Conservation (phyloP, 805 yeast species). For the Danielia oregonensis region DNA sequence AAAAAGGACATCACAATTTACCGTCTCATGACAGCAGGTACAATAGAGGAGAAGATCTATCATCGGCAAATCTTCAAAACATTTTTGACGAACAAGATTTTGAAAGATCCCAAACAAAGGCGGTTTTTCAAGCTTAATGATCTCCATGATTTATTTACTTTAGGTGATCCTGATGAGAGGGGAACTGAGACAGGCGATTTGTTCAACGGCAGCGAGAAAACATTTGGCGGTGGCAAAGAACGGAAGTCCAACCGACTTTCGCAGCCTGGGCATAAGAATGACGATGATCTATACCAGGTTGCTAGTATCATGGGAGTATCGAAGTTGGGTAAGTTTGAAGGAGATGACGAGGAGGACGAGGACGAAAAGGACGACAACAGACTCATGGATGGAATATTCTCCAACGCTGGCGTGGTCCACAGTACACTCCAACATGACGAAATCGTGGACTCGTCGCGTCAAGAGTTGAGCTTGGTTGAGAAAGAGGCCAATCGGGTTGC, state of each 20-base stretch:
- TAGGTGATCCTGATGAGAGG: constrained; percentile 68
- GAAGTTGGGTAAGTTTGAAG: constrained; percentile 60
- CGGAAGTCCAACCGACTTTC: constrained; percentile 30
- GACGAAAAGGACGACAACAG: constrained; percentile 45
- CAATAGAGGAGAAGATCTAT: constrained; percentile 94
- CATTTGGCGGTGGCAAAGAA: constrained; percentile 27
- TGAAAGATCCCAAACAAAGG: constrained; percentile 93
- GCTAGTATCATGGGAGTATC: constrained; percentile 70
- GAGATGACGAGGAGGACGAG: constrained; percentile 30
- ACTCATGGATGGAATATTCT: constrained; percentile 71
- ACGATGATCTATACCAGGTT: constrained; percentile 67
- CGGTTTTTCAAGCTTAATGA: constrained; percentile 91
- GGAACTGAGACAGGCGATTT: constrained; percentile 69
- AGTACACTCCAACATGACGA: constrained; percentile 78
- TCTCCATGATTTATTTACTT: constrained; percentile 79
- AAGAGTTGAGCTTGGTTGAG: constrained; percentile 54
- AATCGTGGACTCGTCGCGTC: constrained; percentile 53
- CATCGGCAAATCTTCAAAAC: constrained; percentile 97
- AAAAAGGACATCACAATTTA: constrained; percentile 88
- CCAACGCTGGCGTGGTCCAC: constrained; percentile 62
- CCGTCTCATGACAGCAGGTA: constrained; percentile 88
- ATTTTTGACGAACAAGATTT: constrained; percentile 84
- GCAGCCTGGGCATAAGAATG: constrained; percentile 33
- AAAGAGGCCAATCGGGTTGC: constrained; percentile 62
- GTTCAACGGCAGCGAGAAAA: constrained; percentile 48